Conservation (phyloP, 2,329 filamentous ascomycete species). For the Paecilomyces formosus region DNA sequence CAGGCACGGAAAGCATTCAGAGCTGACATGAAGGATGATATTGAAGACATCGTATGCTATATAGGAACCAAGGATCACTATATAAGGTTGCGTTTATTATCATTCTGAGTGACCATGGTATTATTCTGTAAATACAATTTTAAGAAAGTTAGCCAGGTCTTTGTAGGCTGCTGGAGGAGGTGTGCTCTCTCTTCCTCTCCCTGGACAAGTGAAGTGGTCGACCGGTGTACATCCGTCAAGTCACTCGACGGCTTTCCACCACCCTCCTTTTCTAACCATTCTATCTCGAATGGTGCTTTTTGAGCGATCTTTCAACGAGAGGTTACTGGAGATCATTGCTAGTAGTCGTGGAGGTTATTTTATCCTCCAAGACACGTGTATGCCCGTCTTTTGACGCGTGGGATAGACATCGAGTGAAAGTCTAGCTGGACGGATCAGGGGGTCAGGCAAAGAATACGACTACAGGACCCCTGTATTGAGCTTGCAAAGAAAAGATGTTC, state of each 20-base stretch:
- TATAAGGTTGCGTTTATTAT: too few relatives aligned
- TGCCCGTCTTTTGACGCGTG: neutral
- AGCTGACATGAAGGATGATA: too few relatives aligned
- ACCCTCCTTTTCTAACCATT: neutral
- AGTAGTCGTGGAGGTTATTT: neutral
- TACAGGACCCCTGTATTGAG: neutral
- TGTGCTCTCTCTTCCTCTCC: neutral
- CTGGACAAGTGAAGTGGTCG: neutral
- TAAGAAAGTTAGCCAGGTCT: neutral
- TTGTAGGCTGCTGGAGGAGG: neutral
- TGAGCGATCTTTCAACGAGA: neutral
- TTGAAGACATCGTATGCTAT: too few relatives aligned
- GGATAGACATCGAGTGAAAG: neutral
- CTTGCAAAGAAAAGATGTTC: constrained; percentile 58
- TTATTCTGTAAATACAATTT: neutral
- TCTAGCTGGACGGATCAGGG: neutral
- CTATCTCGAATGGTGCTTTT: neutral
- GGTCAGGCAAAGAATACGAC: neutral
- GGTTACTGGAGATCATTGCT: neutral
- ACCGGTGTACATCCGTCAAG: neutral
- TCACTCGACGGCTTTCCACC: neutral
- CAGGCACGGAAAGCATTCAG: too few relatives aligned
- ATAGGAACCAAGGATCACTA: too few relatives aligned
- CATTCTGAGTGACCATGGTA: too few relatives aligned
- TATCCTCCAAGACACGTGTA: neutral